Evolutionary conservation across 176 grass and related monocot genomes (phyloP).

Genomic region (Paspalum vaginatum): DNA sequence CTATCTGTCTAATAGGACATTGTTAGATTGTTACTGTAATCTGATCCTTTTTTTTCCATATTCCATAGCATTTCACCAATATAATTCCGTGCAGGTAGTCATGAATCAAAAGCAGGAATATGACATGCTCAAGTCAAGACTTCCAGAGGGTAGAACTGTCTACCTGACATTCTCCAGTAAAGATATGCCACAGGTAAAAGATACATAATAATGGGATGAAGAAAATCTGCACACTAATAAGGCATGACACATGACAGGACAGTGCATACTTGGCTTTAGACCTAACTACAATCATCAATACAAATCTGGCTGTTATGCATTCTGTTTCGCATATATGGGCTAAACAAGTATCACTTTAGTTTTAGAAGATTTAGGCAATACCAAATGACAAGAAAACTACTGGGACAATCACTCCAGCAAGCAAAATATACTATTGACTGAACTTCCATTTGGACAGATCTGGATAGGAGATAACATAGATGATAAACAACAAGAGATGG

Average conservation of each 20-base stretch:
- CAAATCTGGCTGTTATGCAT: neutral
- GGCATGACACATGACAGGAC: neutral
- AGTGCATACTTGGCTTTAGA: constrained; percentile 8
- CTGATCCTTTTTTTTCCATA: neutral
- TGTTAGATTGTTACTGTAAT: neutral
- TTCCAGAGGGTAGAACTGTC: constrained; percentile 46
- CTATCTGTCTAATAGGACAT: neutral
- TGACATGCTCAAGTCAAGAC: constrained; percentile 54
- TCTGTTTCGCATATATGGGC: neutral
- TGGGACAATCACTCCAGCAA: constrained; percentile 20
- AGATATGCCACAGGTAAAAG: constrained; percentile 63
- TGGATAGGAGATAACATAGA: constrained; percentile 85
- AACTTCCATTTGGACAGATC: constrained; percentile 47
- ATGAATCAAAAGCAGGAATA: constrained; percentile 70
- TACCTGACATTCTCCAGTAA: constrained; percentile 65
- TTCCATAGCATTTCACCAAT: neutral
- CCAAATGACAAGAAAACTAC: constrained; percentile 17
- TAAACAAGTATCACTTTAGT: neutral
- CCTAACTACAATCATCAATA: constrained; percentile 3
- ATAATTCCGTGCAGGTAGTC: constrained; percentile 61
- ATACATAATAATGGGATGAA: neutral
- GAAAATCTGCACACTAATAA: neutral
- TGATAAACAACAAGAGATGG: constrained; percentile 59
- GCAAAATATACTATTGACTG: constrained; percentile 10
- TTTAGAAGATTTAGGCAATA: neutral